Percentiles rank a stretch among this genome's conserved stretches.
Conservation (phyloP, 1,284 basidiomycete genomes). For the Trametes versicolor region DNA sequence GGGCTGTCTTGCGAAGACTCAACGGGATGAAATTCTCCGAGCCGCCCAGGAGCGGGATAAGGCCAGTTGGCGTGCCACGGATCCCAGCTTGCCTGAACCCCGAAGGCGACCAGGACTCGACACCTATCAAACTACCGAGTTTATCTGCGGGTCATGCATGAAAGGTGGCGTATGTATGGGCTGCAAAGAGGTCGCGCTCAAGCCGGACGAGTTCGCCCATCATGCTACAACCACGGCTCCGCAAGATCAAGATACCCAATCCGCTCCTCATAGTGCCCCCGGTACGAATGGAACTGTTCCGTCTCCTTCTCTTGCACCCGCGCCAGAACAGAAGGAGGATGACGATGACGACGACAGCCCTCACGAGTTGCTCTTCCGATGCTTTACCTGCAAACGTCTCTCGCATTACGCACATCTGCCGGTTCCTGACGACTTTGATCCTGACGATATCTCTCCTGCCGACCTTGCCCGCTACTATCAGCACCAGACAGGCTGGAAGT, state of each 20-base stretch:
- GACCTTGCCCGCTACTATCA: constrained; percentile 76
- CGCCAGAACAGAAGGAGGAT: constrained; percentile 31
- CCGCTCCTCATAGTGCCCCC: constrained; percentile 16
- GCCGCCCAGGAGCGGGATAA: constrained; percentile 65
- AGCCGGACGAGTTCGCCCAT: constrained; percentile 49
- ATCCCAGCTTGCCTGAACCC: constrained; percentile 37
- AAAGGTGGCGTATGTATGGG: constrained; percentile 82
- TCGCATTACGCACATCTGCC: constrained; percentile 84
- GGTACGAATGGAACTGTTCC: constrained; percentile 22
- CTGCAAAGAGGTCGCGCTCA: constrained; percentile 68
- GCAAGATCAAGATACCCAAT: constrained; percentile 18
- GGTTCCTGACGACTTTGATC: constrained; percentile 50
- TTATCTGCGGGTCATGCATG: constrained; percentile 80
- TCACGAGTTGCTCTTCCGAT: constrained; percentile 77
- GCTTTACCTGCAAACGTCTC: constrained; percentile 80
- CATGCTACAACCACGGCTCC: constrained; percentile 23
- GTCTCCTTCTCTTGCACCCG: background rate
- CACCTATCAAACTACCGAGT: constrained; percentile 75
- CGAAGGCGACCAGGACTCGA: constrained; percentile 56
- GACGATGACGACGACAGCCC: constrained; percentile 38
- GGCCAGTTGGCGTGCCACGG: constrained; percentile 48
- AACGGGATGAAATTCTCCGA: constrained; percentile 78
- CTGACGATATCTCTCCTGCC: constrained; percentile 49
- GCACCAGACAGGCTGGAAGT: constrained; percentile 71
- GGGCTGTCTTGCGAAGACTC: constrained; percentile 73